Conservation (phyloP, 129 eudicot species). For the Apium graveolens region DNA sequence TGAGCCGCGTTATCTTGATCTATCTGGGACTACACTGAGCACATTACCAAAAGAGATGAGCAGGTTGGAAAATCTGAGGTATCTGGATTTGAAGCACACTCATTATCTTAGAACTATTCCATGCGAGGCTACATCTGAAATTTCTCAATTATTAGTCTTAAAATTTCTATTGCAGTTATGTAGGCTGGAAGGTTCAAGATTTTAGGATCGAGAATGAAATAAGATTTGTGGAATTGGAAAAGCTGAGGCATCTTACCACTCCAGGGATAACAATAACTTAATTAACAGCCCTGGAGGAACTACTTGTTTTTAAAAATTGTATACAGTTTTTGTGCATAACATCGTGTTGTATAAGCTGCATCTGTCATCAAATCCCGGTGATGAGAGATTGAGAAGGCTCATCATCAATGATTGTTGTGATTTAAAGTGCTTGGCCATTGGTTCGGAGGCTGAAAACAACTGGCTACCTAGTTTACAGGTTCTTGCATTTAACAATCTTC, state of each 20-base stretch:
- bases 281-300: slow-evolving; percentile 15
- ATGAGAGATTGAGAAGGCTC: slow-evolving; percentile 28
- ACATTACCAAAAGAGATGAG: slow-evolving; percentile 30
- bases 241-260: slow-evolving; percentile 12
- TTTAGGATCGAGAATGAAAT: neutral
- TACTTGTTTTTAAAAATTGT: slow-evolving; percentile 11
- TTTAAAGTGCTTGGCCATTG: slow-evolving; percentile 22
- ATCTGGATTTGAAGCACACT: slow-evolving; percentile 35
- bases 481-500: slow-evolving; percentile 30
- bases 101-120: slow-evolving; percentile 29
- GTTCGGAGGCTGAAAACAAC: slow-evolving; percentile 13
- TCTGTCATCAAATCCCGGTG: slow-evolving; percentile 22
- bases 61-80: slow-evolving; percentile 18
- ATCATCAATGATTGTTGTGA: slow-evolving; percentile 30
- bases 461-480: slow-evolving; percentile 26
- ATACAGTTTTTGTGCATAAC: slow-evolving; percentile 30
- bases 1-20: slow-evolving; percentile 29
- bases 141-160: slow-evolving; percentile 23
- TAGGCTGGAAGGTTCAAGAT: slow-evolving; percentile 24
- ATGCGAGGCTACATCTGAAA: slow-evolving; percentile 25
- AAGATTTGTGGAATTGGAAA: slow-evolving; percentile 6
- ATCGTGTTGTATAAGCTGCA: slow-evolving; percentile 23
- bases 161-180: slow-evolving; percentile 32
- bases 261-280: slow-evolving; percentile 29
- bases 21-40: slow-evolving; percentile 32